Evolutionary conservation across 345 rosid species (phyloP).

Genomic region (Kandelia obovata): DNA sequence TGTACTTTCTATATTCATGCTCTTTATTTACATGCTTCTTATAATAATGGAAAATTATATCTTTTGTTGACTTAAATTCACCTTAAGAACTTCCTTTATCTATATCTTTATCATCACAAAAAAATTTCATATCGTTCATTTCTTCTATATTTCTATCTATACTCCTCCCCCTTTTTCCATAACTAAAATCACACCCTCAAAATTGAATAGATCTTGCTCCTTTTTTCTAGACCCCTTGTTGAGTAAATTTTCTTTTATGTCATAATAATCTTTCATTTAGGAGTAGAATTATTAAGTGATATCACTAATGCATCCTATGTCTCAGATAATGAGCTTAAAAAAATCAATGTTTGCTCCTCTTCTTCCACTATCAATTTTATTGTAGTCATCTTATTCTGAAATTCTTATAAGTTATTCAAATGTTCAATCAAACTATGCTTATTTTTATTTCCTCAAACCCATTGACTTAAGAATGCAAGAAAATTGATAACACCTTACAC

Average conservation of each 20-base stretch:
- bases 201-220: background rate
- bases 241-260: background rate
- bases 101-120: background rate
- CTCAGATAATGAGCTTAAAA: too few species aligned
- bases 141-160: background rate
- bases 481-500: too few species aligned
- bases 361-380: too few species aligned
- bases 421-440: too few species aligned
- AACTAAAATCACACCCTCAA: background rate
- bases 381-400: too few species aligned
- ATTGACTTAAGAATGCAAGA: too few species aligned
- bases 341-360: too few species aligned
- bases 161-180: background rate
- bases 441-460: too few species aligned
- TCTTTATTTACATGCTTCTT: background rate
- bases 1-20: background rate
- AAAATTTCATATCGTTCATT: background rate
- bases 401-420: too few species aligned
- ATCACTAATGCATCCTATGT: conserved; percentile 1
- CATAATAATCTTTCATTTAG: background rate
- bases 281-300: background rate
- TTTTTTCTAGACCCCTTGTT: conserved; percentile 1
- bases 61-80: background rate
- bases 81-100: background rate
- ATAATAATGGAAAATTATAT: background rate